Percentiles rank a stretch among this genome's conserved stretches.
Evolutionary conservation across 371 early-diverging fungal genomes (phyloP).

Genomic region (Dentiscutata heterogama): DNA sequence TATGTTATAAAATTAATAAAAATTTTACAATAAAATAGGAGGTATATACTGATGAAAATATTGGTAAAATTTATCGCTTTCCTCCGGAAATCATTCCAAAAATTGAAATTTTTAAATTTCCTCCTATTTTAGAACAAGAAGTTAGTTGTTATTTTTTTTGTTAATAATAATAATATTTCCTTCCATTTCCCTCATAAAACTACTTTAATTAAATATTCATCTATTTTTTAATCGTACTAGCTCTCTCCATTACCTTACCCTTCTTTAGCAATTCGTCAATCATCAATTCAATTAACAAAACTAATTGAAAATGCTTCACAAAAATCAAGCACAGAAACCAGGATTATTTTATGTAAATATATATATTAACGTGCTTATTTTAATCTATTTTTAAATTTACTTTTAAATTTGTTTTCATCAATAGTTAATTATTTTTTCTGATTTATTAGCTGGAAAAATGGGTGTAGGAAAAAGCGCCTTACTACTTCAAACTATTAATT

Average conservation of each 20-base stretch:
- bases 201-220: neutral
- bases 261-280: conserved; percentile 14
- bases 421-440: neutral
- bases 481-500: conserved; percentile 17
- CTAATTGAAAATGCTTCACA: neutral
- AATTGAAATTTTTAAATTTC: conserved; percentile 20
- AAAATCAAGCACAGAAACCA: neutral
- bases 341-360: conserved; percentile 24
- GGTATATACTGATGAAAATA: conserved; percentile 10
- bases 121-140: conserved; percentile 16
- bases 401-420: neutral
- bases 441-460: neutral
- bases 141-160: conserved; percentile 7
- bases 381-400: neutral
- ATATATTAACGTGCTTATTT: neutral
- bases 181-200: neutral
- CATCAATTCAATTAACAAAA: conserved; percentile 11
- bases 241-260: neutral
- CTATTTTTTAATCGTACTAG: neutral
- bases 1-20: no score
- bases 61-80: conserved; percentile 34
- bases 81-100: conserved; percentile 13
- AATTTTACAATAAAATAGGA: no score
- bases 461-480: conserved; percentile 38
- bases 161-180: no score